Conservation (phyloP, 2,329 filamentous ascomycete species). For the Aspergillus brasiliensis region DNA sequence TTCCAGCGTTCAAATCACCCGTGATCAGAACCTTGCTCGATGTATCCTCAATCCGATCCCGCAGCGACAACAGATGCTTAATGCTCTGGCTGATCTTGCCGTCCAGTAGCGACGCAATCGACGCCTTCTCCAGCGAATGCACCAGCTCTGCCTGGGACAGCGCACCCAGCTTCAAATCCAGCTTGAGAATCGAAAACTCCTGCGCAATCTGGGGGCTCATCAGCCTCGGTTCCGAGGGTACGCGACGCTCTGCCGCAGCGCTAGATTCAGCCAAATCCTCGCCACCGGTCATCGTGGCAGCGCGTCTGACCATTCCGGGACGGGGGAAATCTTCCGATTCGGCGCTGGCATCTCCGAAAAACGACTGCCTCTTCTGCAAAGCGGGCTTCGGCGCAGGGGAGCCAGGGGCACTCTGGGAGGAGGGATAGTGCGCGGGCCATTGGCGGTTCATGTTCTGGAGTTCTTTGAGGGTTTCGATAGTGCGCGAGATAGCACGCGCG, state of each 20-base stretch:
- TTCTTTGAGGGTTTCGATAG: constrained; percentile 78
- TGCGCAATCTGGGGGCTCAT: constrained; percentile 91
- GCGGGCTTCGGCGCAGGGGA: constrained; percentile 38
- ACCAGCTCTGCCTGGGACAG: constrained; percentile 87
- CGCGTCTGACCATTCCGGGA: constrained; percentile 63
- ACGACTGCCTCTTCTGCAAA: constrained; percentile 40
- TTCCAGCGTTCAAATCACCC: constrained; percentile 93
- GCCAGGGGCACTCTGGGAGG: constrained; percentile 44
- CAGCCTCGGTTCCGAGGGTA: constrained; percentile 72
- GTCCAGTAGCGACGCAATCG: constrained; percentile 86
- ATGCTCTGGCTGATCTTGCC: constrained; percentile 94
- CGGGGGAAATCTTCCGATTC: constrained; percentile 39
- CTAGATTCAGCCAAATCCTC: constrained; percentile 70
- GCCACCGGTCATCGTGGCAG: constrained; percentile 70
- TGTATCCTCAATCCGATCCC: constrained; percentile 94
- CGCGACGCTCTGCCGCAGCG: constrained; percentile 64
- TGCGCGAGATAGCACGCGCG: constrained; percentile 82
- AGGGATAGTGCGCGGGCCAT: constrained; percentile 95
- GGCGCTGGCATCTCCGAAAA: constrained; percentile 28
- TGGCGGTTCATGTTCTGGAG: constrained; percentile 85
- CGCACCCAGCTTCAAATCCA: constrained; percentile 87
- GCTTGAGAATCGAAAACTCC: constrained; percentile 92
- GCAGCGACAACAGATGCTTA: constrained; percentile 80
- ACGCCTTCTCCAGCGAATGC: constrained; percentile 89
- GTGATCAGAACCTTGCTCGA: constrained; percentile 96